phyloP scores from a whole-genome alignment of 495 filamentous ascomycete genomes.

The Xanthoparmelia taractica region DNA sequence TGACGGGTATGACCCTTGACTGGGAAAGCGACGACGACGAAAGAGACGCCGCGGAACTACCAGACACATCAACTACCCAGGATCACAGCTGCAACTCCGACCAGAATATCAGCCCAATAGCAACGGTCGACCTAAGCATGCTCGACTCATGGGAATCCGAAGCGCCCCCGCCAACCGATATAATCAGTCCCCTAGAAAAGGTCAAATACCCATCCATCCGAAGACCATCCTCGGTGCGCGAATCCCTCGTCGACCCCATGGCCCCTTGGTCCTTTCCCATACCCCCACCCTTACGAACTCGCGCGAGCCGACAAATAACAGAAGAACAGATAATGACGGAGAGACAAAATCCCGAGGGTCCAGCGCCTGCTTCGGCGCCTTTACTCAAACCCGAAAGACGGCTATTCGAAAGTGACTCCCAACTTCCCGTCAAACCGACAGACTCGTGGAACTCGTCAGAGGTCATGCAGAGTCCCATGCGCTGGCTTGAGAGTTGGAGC shows the following conservation, averaged over 20 bases:
- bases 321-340: not conserved
- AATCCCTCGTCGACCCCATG: slow-evolving; percentile 11
- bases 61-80: slow-evolving; percentile 16
- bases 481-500: slow-evolving; percentile 22
- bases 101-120: slow-evolving; percentile 15
- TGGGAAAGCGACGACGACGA: slow-evolving; percentile 2
- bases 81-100: slow-evolving; percentile 4
- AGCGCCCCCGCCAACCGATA: not conserved
- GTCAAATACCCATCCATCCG: slow-evolving; percentile 7
- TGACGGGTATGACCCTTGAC: slow-evolving; percentile 7
- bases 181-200: not conserved
- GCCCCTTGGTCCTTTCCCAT: not conserved
- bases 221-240: slow-evolving; percentile 7
- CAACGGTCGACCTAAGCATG: slow-evolving; percentile 12
- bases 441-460: slow-evolving; percentile 1
- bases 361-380: slow-evolving; percentile 1
- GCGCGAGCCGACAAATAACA: not conserved
- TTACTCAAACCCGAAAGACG: not conserved
- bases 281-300: not conserved
- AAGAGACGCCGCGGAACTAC: slow-evolving; percentile 13
- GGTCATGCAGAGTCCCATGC: slow-evolving; percentile 8
- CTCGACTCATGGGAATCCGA: slow-evolving; percentile 13
- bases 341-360: not conserved
- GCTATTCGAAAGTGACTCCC: not conserved
- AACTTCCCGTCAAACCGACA: not conserved